phyloP scores from a whole-genome alignment of 306 rosid genomes.

The Hylodesmum podocarpum region DNA sequence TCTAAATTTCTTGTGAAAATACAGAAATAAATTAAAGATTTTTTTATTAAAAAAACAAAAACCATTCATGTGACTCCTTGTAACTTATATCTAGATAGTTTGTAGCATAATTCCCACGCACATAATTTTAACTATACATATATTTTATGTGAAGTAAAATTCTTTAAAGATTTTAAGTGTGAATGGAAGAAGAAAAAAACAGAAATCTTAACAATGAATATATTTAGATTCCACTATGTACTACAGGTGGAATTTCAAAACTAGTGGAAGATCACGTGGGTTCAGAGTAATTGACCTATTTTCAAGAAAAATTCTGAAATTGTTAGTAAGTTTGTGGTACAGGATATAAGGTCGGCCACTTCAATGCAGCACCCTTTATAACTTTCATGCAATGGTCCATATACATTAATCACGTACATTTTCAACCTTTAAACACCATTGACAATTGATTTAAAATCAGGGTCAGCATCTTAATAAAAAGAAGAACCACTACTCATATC shows the following conservation, averaged over 20 bases:
- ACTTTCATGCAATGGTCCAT: constrained; percentile 14
- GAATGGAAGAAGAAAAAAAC: neutral
- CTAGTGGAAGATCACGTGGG: constrained; percentile 19
- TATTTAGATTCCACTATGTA: neutral
- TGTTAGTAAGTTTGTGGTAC: neutral
- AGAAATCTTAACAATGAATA: neutral
- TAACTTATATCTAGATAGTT: neutral
- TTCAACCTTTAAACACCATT: neutral
- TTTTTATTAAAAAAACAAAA: no score
- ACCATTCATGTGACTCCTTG: neutral
- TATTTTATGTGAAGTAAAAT: neutral
- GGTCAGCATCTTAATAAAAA: constrained; percentile 17
- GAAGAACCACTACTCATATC: neutral
- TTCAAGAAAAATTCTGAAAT: neutral
- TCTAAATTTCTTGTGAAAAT: no score
- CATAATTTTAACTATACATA: neutral
- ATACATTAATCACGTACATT: neutral
- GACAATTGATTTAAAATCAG: neutral
- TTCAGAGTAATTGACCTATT: constrained; percentile 8
- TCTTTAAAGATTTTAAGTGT: neutral
- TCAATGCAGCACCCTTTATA: neutral
- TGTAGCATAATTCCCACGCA: neutral
- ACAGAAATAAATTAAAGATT: no score
- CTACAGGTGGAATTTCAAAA: neutral
- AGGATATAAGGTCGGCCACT: constrained; percentile 20